Evolutionary conservation across 257 asterid genomes (phyloP).

Genomic region (Salvia rosmarinus): DNA sequence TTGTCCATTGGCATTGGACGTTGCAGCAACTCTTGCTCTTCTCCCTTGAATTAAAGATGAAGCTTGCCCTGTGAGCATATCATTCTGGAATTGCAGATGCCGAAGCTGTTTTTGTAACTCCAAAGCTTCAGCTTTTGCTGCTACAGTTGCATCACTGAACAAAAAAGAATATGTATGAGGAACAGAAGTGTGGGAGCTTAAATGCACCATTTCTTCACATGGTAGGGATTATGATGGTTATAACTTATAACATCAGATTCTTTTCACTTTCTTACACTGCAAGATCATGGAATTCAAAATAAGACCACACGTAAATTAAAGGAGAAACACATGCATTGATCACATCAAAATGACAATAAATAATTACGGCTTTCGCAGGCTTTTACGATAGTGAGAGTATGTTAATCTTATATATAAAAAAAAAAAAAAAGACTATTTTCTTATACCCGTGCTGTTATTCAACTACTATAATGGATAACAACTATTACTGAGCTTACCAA

Average conservation of each 20-base stretch:
- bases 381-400: constrained; percentile 19
- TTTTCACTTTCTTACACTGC: neutral
- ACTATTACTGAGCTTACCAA: neutral
- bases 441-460: constrained; percentile 11
- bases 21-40: constrained; percentile 91
- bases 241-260: neutral
- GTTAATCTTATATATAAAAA: neutral
- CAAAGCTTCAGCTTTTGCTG: constrained; percentile 81
- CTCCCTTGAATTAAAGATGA: constrained; percentile 92
- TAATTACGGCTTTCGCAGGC: neutral
- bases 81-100: constrained; percentile 75
- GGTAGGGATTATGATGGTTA: constrained; percentile 4
- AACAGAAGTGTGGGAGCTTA: constrained; percentile 34
- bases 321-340: constrained; percentile 13
- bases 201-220: constrained; percentile 26
- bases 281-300: constrained; percentile 3
- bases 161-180: constrained; percentile 37
- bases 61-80: constrained; percentile 88
- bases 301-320: constrained; percentile 8
- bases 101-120: constrained; percentile 96
- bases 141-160: constrained; percentile 83
- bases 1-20: constrained; percentile 79
- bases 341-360: neutral
- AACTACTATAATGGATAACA: constrained; percentile 2
- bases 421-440: neutral